phyloP scores from a whole-genome alignment of 371 early-diverging fungal genomes.

The Mucor velutinosus region DNA sequence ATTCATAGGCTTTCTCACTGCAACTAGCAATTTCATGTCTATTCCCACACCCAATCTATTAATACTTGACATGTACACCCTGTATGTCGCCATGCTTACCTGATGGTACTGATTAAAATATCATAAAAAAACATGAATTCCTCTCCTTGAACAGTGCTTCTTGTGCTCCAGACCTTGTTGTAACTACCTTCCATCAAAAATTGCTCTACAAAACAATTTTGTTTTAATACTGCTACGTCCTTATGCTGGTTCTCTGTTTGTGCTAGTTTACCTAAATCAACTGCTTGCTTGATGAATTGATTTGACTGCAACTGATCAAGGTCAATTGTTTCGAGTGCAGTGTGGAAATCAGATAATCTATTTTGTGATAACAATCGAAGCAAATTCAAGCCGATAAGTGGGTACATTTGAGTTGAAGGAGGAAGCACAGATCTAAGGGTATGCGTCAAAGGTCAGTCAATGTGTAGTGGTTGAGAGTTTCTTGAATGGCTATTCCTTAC shows the following conservation, averaged over 20 bases:
- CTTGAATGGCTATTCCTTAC: slow-evolving; percentile 37
- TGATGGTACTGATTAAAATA: slow-evolving; percentile 89
- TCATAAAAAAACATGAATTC: slow-evolving; percentile 93
- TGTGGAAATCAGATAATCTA: slow-evolving; percentile 94
- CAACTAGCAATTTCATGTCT: slow-evolving; percentile 95
- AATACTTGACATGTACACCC: not conserved
- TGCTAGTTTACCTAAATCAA: slow-evolving; percentile 64
- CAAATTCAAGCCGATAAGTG: slow-evolving; percentile 89
- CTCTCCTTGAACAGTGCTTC: slow-evolving; percentile 84
- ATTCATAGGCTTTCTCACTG: slow-evolving; percentile 89
- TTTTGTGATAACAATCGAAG: slow-evolving; percentile 91
- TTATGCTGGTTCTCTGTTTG: not conserved
- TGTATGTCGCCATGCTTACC: slow-evolving; percentile 47
- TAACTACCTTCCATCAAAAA: slow-evolving; percentile 97
- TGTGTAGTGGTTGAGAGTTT: not conserved
- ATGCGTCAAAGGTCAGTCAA: not conserved
- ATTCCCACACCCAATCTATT: not conserved
- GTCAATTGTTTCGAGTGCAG: slow-evolving; percentile 88
- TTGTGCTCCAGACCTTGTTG: slow-evolving; percentile 92
- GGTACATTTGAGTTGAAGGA: slow-evolving; percentile 82
- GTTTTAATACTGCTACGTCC: not conserved
- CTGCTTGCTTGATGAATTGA: slow-evolving; percentile 86
- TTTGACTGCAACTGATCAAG: slow-evolving; percentile 79
- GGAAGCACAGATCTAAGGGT: slow-evolving; percentile 60
- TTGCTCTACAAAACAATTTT: slow-evolving; percentile 55